Evolutionary conservation across 164 flowering plant species (phyloP).

Genomic region (Nymphaea thermarum): DNA sequence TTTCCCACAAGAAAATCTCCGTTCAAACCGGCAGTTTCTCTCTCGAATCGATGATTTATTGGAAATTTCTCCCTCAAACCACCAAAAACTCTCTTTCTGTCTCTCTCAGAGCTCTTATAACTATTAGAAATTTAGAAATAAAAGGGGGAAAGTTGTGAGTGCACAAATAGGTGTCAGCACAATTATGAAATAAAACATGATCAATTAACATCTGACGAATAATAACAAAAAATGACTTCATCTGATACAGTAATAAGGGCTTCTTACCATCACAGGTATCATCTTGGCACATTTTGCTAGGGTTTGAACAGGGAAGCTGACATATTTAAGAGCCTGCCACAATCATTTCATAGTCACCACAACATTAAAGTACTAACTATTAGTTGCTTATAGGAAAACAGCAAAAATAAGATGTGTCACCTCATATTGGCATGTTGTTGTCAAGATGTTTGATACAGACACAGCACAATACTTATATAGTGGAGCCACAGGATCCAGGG

Average conservation of each 20-base stretch:
- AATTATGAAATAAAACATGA: too few relatives aligned
- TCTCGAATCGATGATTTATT: too few relatives aligned
- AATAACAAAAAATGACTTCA: too few relatives aligned
- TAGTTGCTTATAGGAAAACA: neutral
- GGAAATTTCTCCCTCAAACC: too few relatives aligned
- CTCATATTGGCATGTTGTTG: constrained; percentile 99
- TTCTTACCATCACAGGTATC: constrained; percentile 97
- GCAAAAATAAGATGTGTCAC: constrained; percentile 15
- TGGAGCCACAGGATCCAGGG: constrained; percentile 90
- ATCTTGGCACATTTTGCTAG: constrained; percentile 98
- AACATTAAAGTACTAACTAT: neutral
- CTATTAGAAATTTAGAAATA: too few relatives aligned
- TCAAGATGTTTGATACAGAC: constrained; percentile 84
- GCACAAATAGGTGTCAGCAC: too few relatives aligned
- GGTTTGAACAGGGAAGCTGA: constrained; percentile 98
- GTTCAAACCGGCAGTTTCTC: too few relatives aligned
- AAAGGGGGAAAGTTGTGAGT: too few relatives aligned
- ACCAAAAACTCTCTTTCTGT: too few relatives aligned
- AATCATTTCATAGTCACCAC: constrained; percentile 2
- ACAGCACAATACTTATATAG: constrained; percentile 68
- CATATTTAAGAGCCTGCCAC: constrained; percentile 93
- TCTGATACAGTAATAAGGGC: neutral
- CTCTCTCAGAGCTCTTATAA: too few relatives aligned
- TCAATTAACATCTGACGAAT: too few relatives aligned
- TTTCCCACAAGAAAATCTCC: too few relatives aligned